phyloP scores from a whole-genome alignment of 2,329 filamentous ascomycete species.

The Arthrobotrys sphaeroides region DNA sequence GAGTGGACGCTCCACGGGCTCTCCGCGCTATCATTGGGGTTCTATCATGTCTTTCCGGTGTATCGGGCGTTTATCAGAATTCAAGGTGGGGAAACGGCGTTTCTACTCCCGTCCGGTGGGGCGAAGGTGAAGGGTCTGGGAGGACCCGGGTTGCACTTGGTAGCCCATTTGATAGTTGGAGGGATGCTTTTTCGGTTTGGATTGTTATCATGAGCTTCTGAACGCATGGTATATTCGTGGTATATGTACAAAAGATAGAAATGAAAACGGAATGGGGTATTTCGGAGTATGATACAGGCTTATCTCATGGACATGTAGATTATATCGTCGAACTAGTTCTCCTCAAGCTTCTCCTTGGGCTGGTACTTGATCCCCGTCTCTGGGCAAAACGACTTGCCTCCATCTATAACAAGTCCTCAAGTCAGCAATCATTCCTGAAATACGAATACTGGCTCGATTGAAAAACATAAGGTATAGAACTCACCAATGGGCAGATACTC shows the following conservation, averaged over 20 bases:
- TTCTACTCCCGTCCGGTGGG: not conserved
- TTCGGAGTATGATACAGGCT: not conserved
- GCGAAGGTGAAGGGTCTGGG: not conserved
- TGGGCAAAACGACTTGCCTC: conserved; percentile 41
- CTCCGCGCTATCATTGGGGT: conserved; percentile 3
- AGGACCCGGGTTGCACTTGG: conserved; percentile 32
- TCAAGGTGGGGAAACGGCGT: conserved; percentile 5
- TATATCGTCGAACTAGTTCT: not conserved
- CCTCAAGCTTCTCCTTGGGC: conserved; percentile 25
- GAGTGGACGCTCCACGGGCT: conserved; percentile 24
- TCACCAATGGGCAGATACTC: conserved; percentile 58
- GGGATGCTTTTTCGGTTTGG: conserved; percentile 7
- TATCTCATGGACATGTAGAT: not conserved
- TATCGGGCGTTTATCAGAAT: conserved; percentile 24
- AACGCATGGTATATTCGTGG: not conserved
- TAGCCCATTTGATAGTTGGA: conserved; percentile 11
- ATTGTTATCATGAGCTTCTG: not conserved
- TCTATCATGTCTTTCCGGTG: conserved; percentile 35
- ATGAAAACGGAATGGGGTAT: not conserved
- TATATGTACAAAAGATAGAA: not conserved
- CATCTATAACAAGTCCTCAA: conserved; percentile 8
- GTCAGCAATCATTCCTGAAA: not conserved
- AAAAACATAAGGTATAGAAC: not conserved
- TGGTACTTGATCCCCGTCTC: conserved; percentile 37
- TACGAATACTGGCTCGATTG: not conserved